Evolutionary conservation across 106 monocot genomes (phyloP), one percentile per base, ranked within the genome.

Genomic region (Platanthera guangdongensis): DNA sequence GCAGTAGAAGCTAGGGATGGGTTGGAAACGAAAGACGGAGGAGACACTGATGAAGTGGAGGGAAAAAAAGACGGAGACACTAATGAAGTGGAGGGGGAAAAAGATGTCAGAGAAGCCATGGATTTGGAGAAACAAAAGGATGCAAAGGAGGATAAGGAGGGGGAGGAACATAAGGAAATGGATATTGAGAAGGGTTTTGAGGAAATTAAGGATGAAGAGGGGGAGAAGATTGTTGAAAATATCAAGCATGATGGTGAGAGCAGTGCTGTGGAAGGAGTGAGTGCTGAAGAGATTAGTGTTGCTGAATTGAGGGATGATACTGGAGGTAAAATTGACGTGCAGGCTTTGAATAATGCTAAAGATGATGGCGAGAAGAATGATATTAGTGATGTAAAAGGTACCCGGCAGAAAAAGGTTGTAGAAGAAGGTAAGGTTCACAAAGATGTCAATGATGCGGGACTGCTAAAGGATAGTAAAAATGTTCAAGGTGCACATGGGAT

Each of bases 361-460:
- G 47, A 71, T 71, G 22, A 51, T 51, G 8, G 51, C 21, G 72
- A 72, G 51, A 72, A 72, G 4, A 70, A 47, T 70, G 32, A 48
- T 70, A 15, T n/a, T 48, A 48, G 8, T 70, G 70, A 70, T 70
- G 70, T 48, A 5, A 48, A 47, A 70, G 70, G 15, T 16, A 5
- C 45, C 7, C 7, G 15, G 6, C 6, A 70, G 15, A 51, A 51
- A 19, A 3, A 51, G 19, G 21, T 12, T 72, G 72, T 6, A 72
- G 72, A 72, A 11, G 51, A 72, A 25, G 51, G 49, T 51, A 72
- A 72, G 19, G 72, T 4, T 72, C 11, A 51, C 21, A 51, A 51
- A 51, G 51, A 72, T 72, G 72, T 10, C 22, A 51, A 51, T 3
- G 0, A 8, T 22, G 19, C 21, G 8, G 51, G 3, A 51, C 49